Conservation (phyloP, 306 rosid species). For the Malus sieversii region DNA sequence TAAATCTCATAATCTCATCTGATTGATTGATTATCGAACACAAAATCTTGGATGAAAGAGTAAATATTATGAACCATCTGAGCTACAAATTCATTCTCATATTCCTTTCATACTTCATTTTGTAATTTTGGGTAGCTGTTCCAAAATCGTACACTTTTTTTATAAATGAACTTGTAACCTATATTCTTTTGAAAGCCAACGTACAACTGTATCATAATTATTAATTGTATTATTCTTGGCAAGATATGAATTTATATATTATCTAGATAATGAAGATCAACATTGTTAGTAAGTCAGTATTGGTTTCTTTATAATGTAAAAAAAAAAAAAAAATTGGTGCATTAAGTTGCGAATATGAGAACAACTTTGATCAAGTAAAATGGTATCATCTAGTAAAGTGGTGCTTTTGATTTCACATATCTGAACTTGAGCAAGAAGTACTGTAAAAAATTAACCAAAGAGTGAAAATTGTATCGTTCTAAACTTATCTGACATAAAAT, state of each 20-base stretch:
- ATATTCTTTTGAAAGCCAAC: background rate
- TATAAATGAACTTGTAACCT: background rate
- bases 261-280: background rate
- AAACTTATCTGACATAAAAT: no score
- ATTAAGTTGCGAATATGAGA: background rate
- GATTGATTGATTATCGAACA: background rate
- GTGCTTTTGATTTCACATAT: background rate
- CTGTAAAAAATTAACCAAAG: background rate
- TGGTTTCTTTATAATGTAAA: background rate
- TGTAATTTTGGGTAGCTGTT: background rate
- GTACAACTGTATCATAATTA: background rate
- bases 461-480: background rate
- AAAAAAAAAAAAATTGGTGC: background rate
- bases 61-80: no score
- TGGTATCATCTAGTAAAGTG: background rate
- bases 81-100: background rate
- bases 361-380: background rate
- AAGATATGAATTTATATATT: background rate
- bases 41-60: background rate
- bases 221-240: background rate
- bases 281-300: background rate
- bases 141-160: background rate
- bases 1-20: constrained; percentile 13
- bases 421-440: background rate
- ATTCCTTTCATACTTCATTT: background rate